Percentiles rank a stretch among this genome's conserved stretches.
These are phyloP conservation scores for Fraxinus americana DNA, from an alignment of 257 asterid genomes.

Conservation along the genomic window DNA sequence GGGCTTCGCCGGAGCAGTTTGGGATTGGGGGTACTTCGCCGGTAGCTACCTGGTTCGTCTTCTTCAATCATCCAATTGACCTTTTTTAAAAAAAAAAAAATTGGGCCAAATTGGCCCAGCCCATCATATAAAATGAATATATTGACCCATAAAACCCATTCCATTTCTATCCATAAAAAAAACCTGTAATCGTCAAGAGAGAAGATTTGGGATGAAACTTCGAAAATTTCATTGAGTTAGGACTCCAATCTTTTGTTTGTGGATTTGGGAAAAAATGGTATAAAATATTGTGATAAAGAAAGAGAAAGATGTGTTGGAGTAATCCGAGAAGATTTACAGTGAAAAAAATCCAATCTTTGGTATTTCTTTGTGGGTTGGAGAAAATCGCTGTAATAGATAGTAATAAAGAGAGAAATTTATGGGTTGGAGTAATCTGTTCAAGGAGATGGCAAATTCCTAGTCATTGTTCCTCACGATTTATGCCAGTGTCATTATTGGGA, in stretches of 20 bases:
- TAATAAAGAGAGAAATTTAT: constrained; percentile 34
- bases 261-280: constrained; percentile 1
- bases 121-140: too few species aligned
- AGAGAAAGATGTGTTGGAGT: constrained; percentile 44
- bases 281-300: constrained; percentile 29
- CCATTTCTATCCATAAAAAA: too few species aligned
- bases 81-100: too few species aligned
- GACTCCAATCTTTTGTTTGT: constrained; percentile 16
- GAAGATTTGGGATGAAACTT: constrained; percentile 5
- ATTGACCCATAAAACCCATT: too few species aligned
- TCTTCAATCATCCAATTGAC: too few species aligned
- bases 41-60: too few species aligned
- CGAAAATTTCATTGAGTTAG: neutral
- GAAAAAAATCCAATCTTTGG: constrained; percentile 9
- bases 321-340: constrained; percentile 26
- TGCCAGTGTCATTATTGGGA: too few species aligned
- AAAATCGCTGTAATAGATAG: constrained; percentile 14
- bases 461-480: constrained; percentile 46
- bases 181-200: too few species aligned
- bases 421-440: constrained; percentile 54
- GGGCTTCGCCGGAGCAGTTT: too few species aligned
- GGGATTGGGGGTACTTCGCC: too few species aligned
- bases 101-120: too few species aligned
- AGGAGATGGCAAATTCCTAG: constrained; percentile 77
- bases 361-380: constrained; percentile 16